These are phyloP conservation scores for Eucalyptus grandis DNA, from an alignment of 345 rosid species.

Conservation along the genomic window DNA sequence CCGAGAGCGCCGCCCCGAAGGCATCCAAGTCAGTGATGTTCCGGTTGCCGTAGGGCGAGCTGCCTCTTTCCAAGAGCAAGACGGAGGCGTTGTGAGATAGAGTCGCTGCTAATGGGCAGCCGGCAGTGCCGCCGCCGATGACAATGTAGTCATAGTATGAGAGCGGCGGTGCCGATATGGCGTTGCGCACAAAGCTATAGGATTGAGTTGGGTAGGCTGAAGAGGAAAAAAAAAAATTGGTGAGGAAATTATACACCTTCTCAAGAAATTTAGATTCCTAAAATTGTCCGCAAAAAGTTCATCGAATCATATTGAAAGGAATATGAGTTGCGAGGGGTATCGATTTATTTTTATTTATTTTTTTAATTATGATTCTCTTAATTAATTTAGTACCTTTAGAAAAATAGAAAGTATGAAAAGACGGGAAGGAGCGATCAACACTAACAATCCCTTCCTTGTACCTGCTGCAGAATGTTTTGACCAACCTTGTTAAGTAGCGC, in stretches of 20 bases:
- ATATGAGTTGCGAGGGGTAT: not conserved
- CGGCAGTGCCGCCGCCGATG: conserved; percentile 36
- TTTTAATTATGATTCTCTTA: not conserved
- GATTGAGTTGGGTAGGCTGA: not conserved
- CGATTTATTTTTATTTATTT: no score
- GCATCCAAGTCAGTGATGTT: conserved; percentile 11
- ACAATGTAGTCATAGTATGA: conserved; percentile 23
- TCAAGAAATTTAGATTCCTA: not conserved
- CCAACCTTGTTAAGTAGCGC: not conserved
- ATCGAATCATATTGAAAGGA: not conserved
- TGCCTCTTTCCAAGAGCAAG: conserved; percentile 30
- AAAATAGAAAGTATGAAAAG: no score
- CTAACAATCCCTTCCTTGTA: not conserved
- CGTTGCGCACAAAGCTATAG: conserved; percentile 3
- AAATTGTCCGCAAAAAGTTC: not conserved
- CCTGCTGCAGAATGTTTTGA: not conserved
- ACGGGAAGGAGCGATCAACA: not conserved
- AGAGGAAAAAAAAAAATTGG: not conserved
- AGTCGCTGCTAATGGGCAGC: conserved; percentile 35
- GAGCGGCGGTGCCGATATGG: conserved; percentile 5
- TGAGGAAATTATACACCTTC: not conserved
- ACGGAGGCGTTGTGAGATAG: conserved; percentile 17
- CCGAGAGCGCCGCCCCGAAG: conserved; percentile 8
- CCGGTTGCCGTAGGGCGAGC: conserved; percentile 24
- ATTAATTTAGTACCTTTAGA: not conserved